phyloP scores from a whole-genome alignment of 441 rosid genomes.

The Erysimum pusillum region DNA sequence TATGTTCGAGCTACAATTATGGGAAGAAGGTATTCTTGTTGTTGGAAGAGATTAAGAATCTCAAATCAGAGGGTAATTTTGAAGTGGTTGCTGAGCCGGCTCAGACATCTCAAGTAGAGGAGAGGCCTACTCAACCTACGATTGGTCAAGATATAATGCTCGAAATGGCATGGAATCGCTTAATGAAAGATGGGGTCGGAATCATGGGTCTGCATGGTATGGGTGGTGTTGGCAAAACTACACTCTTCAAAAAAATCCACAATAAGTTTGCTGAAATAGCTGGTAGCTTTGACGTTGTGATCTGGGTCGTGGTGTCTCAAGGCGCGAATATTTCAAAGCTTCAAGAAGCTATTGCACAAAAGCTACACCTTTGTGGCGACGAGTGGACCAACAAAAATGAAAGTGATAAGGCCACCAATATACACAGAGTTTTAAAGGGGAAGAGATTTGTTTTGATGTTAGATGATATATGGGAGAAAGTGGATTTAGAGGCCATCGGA shows the following conservation, averaged over 20 bases:
- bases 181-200: constrained; percentile 6
- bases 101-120: neutral
- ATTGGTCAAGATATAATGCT: constrained; percentile 41
- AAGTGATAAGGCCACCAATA: neutral
- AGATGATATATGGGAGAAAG: constrained; percentile 25
- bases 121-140: constrained; percentile 9
- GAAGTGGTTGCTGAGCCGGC: neutral
- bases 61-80: neutral
- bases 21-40: constrained; percentile 33
- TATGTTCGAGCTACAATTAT: constrained; percentile 15
- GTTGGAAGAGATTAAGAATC: neutral
- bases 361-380: constrained; percentile 6
- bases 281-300: constrained; percentile 29
- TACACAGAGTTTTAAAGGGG: neutral
- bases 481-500: constrained; percentile 25
- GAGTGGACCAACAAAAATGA: constrained; percentile 7
- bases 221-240: constrained; percentile 61
- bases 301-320: constrained; percentile 51
- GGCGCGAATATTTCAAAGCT: constrained; percentile 28
- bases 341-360: constrained; percentile 44
- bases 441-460: constrained; percentile 6
- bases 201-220: constrained; percentile 46
- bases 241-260: constrained; percentile 48
- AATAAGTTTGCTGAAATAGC: constrained; percentile 3
- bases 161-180: constrained; percentile 36